Conservation (phyloP, 441 rosid genomes). For the Manihot esculenta region DNA sequence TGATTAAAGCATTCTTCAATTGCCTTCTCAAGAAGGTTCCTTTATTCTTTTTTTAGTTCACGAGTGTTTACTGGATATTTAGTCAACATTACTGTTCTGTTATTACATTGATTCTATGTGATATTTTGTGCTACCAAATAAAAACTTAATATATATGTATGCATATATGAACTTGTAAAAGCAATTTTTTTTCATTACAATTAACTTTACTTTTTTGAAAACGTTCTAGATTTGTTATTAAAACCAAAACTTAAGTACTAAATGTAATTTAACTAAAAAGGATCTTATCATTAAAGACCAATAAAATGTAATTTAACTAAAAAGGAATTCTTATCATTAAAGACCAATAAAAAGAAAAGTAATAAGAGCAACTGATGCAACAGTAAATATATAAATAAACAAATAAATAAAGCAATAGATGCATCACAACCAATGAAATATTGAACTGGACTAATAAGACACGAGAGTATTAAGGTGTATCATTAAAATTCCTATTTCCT, state of each 20-base stretch:
- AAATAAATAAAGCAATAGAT: background rate
- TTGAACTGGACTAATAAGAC: background rate
- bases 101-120: no score
- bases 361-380: no score
- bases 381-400: no score
- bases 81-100: no score
- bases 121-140: no score
- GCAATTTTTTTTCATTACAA: no score
- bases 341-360: no score
- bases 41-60: background rate
- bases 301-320: no score
- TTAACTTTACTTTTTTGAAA: no score
- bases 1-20: background rate
- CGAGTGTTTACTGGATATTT: background rate
- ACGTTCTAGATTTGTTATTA: background rate
- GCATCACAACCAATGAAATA: background rate
- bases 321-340: no score
- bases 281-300: background rate
- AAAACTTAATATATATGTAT: no score
- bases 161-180: no score
- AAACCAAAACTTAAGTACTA: background rate
- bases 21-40: background rate
- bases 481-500: background rate
- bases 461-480: background rate
- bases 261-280: background rate